Evolutionary conservation across 2,329 filamentous ascomycete species (phyloP).

Genomic region (Alternaria atra): DNA sequence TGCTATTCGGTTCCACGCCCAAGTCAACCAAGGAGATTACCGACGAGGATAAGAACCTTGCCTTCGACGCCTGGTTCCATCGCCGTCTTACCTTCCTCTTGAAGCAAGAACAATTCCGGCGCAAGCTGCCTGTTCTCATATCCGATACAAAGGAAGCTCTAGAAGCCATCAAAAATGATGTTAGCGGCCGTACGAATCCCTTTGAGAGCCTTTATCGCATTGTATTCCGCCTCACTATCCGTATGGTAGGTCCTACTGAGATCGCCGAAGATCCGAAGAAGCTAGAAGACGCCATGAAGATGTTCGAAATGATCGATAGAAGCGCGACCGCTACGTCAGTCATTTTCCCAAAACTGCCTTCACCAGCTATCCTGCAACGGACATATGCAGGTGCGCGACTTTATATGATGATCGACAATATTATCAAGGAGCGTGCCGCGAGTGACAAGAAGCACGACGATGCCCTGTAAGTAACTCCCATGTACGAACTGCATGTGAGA

Average conservation of each 20-base stretch:
- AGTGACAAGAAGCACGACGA: constrained; percentile 58
- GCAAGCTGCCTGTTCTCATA: constrained; percentile 54
- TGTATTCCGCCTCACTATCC: constrained; percentile 67
- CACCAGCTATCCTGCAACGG: constrained; percentile 55
- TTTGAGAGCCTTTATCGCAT: constrained; percentile 64
- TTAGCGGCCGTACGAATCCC: constrained; percentile 58
- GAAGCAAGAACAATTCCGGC: constrained; percentile 40
- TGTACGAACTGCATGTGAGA: too few relatives aligned
- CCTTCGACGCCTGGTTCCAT: constrained; percentile 31
- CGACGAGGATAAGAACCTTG: constrained; percentile 19
- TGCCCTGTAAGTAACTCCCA: constrained; percentile 43
- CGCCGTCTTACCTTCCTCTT: constrained; percentile 31
- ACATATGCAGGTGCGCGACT: constrained; percentile 58
- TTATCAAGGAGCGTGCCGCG: constrained; percentile 58
- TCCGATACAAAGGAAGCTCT: constrained; percentile 52
- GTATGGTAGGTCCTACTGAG: constrained; percentile 63
- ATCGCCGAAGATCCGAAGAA: constrained; percentile 59
- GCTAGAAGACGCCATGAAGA: constrained; percentile 54
- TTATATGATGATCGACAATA: constrained; percentile 59
- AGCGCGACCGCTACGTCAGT: constrained; percentile 56
- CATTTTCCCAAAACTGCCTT: constrained; percentile 64
- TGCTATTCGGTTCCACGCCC: constrained; percentile 38
- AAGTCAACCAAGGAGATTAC: constrained; percentile 18
- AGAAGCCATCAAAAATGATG: constrained; percentile 48
- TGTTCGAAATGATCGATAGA: constrained; percentile 60